Percentiles rank a stretch among this genome's conserved stretches.
These are phyloP conservation scores for Kingdonia uniflora DNA, from an alignment of 164 flowering plant genomes.

Conservation along the genomic window DNA sequence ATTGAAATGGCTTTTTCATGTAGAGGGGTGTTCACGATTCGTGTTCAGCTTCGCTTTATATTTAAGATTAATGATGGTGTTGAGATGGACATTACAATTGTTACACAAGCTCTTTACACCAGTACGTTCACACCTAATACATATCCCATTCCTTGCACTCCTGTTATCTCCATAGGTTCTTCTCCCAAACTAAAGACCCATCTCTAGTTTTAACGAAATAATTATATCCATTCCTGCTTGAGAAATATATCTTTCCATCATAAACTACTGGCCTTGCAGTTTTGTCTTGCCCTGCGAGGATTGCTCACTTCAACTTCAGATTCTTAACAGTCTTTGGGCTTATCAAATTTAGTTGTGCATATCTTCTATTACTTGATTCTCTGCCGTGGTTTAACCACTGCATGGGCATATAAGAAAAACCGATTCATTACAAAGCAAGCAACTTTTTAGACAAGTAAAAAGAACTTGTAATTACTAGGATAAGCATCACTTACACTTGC, in stretches of 20 bases:
- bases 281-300: conserved; percentile 32
- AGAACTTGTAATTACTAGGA: neutral
- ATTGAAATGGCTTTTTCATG: no score
- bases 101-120: conserved; percentile 29
- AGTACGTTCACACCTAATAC: conserved; percentile 3
- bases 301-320: conserved; percentile 28
- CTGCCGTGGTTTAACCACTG: conserved; percentile 44
- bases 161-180: conserved; percentile 27
- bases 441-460: no score
- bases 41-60: no score
- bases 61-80: no score
- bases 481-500: neutral
- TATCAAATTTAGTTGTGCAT: no score
- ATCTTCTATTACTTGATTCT: conserved; percentile 15
- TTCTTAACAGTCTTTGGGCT: conserved; percentile 13
- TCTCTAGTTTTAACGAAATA: no score
- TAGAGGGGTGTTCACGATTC: no score
- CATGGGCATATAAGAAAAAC: no score
- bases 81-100: no score
- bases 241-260: no score
- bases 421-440: no score
- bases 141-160: conserved; percentile 16
- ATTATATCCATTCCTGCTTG: no score
- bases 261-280: conserved; percentile 44
- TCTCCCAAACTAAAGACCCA: conserved; percentile 36